Conservation (phyloP, 345 rosid genomes). For the Dovyalis caffra region DNA sequence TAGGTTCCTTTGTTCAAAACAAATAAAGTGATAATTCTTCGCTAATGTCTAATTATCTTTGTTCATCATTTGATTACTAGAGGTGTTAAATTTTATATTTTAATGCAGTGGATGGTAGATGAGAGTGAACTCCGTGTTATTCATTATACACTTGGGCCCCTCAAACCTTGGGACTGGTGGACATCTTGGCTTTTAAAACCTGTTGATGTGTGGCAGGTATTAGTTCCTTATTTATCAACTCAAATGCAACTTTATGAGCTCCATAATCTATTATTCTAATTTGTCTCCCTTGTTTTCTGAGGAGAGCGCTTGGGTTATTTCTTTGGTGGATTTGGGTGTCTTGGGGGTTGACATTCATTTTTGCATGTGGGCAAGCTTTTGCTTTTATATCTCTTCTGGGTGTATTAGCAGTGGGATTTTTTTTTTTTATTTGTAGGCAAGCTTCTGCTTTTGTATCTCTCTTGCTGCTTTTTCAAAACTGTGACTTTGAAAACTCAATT, state of each 20-base stretch:
- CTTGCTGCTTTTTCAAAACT: too few relatives aligned
- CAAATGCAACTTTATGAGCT: neutral
- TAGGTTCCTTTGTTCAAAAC: neutral
- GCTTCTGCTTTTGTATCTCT: too few relatives aligned
- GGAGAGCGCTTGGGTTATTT: too few relatives aligned
- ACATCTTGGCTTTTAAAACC: conserved; percentile 95
- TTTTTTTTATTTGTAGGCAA: neutral
- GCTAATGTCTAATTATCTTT: neutral
- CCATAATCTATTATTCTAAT: neutral
- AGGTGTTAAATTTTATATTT: conserved; percentile 19
- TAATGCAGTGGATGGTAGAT: conserved; percentile 94
- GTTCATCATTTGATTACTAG: neutral
- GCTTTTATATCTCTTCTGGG: neutral
- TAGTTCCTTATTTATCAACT: neutral
- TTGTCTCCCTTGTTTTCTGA: too few relatives aligned
- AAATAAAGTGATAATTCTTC: neutral
- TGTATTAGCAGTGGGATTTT: neutral
- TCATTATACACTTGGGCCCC: conserved; percentile 93
- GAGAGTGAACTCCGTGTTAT: conserved; percentile 83
- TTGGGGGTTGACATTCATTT: too few relatives aligned
- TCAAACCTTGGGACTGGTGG: conserved; percentile 99
- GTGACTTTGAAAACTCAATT: too few relatives aligned
- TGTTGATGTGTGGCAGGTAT: conserved; percentile 96
- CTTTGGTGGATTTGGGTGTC: too few relatives aligned
- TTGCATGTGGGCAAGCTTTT: too few relatives aligned